Conservation (phyloP, 2,329 filamentous ascomycete genomes). For the Alternaria sp. region DNA sequence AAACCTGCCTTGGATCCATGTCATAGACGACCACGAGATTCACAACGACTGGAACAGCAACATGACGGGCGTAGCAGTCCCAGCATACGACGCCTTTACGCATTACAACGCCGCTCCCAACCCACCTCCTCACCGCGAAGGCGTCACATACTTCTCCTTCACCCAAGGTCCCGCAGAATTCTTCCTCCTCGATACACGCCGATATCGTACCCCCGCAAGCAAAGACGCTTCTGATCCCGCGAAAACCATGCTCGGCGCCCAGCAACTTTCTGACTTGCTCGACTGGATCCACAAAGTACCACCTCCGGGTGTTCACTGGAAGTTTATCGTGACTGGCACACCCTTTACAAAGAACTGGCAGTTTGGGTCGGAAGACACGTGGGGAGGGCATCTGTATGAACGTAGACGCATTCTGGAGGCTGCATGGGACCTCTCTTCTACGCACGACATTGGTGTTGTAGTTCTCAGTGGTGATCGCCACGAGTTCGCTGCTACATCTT, state of each 20-base stretch:
- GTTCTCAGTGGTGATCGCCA: constrained; percentile 93
- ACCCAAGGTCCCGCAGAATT: constrained; percentile 89
- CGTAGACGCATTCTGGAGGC: constrained; percentile 81
- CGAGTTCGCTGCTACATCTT: constrained; percentile 90
- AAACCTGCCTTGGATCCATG: constrained; percentile 95
- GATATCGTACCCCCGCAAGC: constrained; percentile 77
- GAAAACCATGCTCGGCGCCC: constrained; percentile 86
- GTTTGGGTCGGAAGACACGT: constrained; percentile 86
- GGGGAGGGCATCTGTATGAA: constrained; percentile 89
- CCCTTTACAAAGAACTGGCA: constrained; percentile 99
- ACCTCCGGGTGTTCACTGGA: constrained; percentile 84
- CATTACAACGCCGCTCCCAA: constrained; percentile 88
- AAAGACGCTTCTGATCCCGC: constrained; percentile 66
- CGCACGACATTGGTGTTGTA: constrained; percentile 76
- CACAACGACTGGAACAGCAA: constrained; percentile 90
- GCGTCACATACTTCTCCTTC: constrained; percentile 87
- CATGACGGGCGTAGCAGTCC: constrained; percentile 78
- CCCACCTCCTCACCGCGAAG: constrained; percentile 71
- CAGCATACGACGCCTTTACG: constrained; percentile 83
- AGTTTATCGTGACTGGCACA: constrained; percentile 87
- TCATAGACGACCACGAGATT: constrained; percentile 96
- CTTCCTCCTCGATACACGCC: constrained; percentile 92
- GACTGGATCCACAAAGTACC: constrained; percentile 77
- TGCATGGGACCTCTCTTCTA: constrained; percentile 85
- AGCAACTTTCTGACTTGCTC: constrained; percentile 81